Base-by-base conservation (phyloP, 352 stramenopile genomes). In the Globisporangium polare region DNA sequence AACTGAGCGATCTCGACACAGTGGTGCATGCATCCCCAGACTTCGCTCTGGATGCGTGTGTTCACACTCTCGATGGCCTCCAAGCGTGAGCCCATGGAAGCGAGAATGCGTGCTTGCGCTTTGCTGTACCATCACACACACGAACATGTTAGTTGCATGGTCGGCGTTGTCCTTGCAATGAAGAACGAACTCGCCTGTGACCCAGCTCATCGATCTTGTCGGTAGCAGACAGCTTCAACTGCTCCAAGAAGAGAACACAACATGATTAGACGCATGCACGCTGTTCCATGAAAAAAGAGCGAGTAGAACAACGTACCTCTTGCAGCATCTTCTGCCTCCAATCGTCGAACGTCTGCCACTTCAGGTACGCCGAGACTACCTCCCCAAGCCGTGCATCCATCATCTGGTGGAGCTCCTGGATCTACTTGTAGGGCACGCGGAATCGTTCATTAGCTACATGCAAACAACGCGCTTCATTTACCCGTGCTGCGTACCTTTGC, bases 1-100 rank as follows among this genome's bases (percentile, higher is more conserved):
- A 86, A 87, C 63, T 93, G 84, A 0, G 82, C 83, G 37, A 95
- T 80, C 64, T 95, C 80, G 4, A 95, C 79, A 37, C 86, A 93
- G 68, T 95, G 83, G 41, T 91, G 69, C 76, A 93, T 75, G 49
- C 84, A 93, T 2, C 81, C 82, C 80, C 78, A 91, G 1, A 91
- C 82, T 63, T 93, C 84, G 7, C 62, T 76, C n/a, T 78, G 60
- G 58, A 93, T 88, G n/a, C 83, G 83, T 13, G 71, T 69, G 45
- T 84, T 66, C 2, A 92, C 58, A 20, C 57, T 75, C 46, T 93
- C 81, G 39, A 95, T 73, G 2, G 68, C 80, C 5, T 73, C 76
- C 13, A 95, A 58, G 18, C 86, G 80, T 13, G 86, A 78, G 1
- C 55, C 69, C 74, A 95, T 89, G 15, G 84, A 87, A n/a, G 72